Conservation (phyloP, 1,139 yeast species). For the Meyerozyma sp. region DNA sequence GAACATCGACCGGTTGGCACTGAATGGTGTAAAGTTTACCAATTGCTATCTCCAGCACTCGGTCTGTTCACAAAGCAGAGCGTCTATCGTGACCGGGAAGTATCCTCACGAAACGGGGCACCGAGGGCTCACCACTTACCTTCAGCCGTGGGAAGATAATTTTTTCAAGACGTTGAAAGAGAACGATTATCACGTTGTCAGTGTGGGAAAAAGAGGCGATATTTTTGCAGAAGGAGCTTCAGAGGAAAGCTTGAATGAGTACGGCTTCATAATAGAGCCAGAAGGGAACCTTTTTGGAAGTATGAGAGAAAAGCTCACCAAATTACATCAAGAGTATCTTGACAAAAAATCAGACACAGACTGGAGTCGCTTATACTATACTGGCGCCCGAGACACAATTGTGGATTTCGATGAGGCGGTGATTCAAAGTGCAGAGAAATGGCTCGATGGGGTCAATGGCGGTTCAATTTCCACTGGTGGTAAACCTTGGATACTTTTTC, state of each 20-base stretch:
- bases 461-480: slow-evolving; percentile 4
- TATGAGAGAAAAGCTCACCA: background rate
- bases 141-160: slow-evolving; percentile 10
- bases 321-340: background rate
- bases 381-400: slow-evolving; percentile 6
- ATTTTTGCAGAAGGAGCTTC: slow-evolving; percentile 9
- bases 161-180: slow-evolving; percentile 10
- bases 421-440: slow-evolving; percentile 10
- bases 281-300: background rate
- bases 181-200: slow-evolving; percentile 10
- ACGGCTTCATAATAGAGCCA: slow-evolving; percentile 9
- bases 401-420: slow-evolving; percentile 12
- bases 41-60: slow-evolving; percentile 11
- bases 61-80: slow-evolving; percentile 12
- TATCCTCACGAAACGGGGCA: slow-evolving; percentile 11
- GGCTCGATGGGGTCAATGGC: slow-evolving; percentile 6
- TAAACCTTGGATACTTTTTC: slow-evolving; percentile 10
- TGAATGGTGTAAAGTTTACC: slow-evolving; percentile 9
- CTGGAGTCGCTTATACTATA: slow-evolving; percentile 10
- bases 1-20: slow-evolving; percentile 10
- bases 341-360: background rate
- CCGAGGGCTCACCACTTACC: slow-evolving; percentile 9
- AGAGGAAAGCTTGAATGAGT: slow-evolving; percentile 10
- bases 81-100: slow-evolving; percentile 11
- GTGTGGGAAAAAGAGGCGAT: slow-evolving; percentile 11